Percentiles rank a stretch among this genome's conserved stretches.
phyloP scores from a whole-genome alignment of 164 flowering plant species.

The Akebia trifoliata region DNA sequence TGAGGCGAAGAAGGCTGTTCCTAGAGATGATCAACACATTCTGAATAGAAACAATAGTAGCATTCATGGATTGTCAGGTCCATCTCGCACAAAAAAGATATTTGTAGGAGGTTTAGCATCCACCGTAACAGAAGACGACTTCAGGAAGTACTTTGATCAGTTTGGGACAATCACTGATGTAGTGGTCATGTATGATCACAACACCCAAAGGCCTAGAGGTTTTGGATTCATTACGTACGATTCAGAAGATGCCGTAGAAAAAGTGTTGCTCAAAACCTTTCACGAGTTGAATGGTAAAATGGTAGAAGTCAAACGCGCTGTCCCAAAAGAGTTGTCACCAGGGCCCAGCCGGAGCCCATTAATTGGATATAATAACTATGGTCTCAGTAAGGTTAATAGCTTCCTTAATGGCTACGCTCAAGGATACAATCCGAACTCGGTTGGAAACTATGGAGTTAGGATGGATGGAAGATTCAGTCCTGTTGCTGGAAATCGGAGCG shows the following conservation, averaged over 20 bases:
- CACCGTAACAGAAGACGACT: conserved; percentile 75
- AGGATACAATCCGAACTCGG: conserved; percentile 47
- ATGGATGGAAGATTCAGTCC: conserved; percentile 75
- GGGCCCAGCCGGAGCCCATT: conserved; percentile 52
- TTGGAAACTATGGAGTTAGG: conserved; percentile 58
- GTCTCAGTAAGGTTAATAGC: conserved; percentile 50
- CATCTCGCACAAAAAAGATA: conserved; percentile 70
- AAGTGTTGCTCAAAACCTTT: conserved; percentile 60
- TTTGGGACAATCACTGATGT: conserved; percentile 83
- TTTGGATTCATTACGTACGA: conserved; percentile 91
- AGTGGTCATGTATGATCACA: conserved; percentile 93
- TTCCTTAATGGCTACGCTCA: conserved; percentile 54
- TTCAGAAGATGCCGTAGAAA: conserved; percentile 84
- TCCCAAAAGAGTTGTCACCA: conserved; percentile 80
- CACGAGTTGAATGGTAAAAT: conserved; percentile 86
- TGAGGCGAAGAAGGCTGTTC: conserved; percentile 94
- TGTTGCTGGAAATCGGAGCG: conserved; percentile 49
- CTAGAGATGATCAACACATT: conserved; percentile 74
- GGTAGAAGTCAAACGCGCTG: conserved; percentile 92
- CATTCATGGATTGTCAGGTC: conserved; percentile 65
- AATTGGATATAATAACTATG: conserved; percentile 43
- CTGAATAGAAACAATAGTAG: conserved; percentile 41
- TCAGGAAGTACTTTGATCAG: conserved; percentile 82
- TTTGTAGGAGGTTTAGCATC: conserved; percentile 94
- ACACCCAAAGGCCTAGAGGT: conserved; percentile 90